Percentiles rank a stretch among this genome's conserved stretches.
phyloP scores from a whole-genome alignment of 2,329 filamentous ascomycete species.

The Stachybotrys chartarum region DNA sequence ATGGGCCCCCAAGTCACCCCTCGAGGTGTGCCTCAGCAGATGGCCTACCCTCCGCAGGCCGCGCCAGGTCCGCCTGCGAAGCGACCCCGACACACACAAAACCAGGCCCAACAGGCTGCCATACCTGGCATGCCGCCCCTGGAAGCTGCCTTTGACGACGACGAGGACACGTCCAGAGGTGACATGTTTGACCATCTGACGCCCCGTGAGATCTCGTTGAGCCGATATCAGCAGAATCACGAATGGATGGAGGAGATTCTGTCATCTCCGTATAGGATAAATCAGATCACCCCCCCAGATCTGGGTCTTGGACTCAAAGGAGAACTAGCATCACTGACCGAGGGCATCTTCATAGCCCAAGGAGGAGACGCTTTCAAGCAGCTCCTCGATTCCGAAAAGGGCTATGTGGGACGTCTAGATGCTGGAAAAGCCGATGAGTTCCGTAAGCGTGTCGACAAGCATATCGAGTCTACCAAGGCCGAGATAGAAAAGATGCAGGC shows the following conservation, averaged over 20 bases:
- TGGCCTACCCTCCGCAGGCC: constrained; percentile 54
- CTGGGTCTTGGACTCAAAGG: constrained; percentile 81
- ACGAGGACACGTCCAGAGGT: constrained; percentile 79
- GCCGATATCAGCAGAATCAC: constrained; percentile 88
- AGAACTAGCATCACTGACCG: constrained; percentile 72
- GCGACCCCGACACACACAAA: constrained; percentile 39
- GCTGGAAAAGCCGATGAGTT: constrained; percentile 77
- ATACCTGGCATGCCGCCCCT: constrained; percentile 30
- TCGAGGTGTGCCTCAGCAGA: constrained; percentile 48
- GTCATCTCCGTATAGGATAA: constrained; percentile 79
- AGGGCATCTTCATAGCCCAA: constrained; percentile 72
- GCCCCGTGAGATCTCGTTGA: constrained; percentile 79
- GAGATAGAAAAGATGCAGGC: constrained; percentile 83
- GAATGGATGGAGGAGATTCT: constrained; percentile 99
- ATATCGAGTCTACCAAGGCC: constrained; percentile 63
- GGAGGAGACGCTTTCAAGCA: constrained; percentile 38
- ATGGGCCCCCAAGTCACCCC: constrained; percentile 39
- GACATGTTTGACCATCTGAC: constrained; percentile 88
- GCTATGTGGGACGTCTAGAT: constrained; percentile 58
- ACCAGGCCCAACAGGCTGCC: constrained; percentile 28
- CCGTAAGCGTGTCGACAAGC: constrained; percentile 66
- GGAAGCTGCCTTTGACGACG: constrained; percentile 62
- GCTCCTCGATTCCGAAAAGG: constrained; percentile 39
- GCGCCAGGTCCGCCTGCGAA: constrained; percentile 47
- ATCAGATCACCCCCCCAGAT: constrained; percentile 80